These are phyloP conservation scores for Coemansia sp. DNA, from an alignment of 192 early-diverging fungal species.

Conservation along the genomic window DNA sequence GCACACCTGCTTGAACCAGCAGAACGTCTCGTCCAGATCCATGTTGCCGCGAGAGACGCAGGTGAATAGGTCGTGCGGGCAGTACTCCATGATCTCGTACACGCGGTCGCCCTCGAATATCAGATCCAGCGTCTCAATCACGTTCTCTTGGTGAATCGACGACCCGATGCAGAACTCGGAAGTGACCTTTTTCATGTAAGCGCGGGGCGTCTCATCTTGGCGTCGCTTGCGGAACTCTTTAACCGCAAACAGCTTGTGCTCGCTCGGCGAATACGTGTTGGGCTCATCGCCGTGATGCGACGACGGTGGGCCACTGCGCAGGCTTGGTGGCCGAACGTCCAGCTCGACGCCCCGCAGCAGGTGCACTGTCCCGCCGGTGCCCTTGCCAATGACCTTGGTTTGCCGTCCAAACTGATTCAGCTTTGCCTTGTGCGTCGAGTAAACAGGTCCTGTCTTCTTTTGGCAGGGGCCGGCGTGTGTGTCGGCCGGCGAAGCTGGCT, in stretches of 20 bases:
- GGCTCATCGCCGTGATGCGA: constrained; percentile 38
- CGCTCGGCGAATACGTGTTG: constrained; percentile 42
- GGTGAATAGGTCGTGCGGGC: constrained; percentile 83
- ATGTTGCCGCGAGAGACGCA: constrained; percentile 74
- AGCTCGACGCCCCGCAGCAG: constrained; percentile 58
- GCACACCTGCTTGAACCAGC: constrained; percentile 84
- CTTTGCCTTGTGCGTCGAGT: constrained; percentile 51
- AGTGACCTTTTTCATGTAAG: constrained; percentile 80
- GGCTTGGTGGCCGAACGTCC: constrained; percentile 33
- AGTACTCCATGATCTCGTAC: constrained; percentile 90
- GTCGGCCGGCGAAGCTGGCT: constrained; percentile 10
- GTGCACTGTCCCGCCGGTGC: constrained; percentile 72
- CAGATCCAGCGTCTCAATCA: constrained; percentile 77
- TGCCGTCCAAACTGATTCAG: constrained; percentile 63
- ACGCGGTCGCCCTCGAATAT: constrained; percentile 65
- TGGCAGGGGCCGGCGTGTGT: not conserved
- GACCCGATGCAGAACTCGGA: constrained; percentile 83
- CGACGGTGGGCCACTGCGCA: constrained; percentile 52
- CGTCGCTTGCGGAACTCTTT: constrained; percentile 78
- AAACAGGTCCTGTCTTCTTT: constrained; percentile 41
- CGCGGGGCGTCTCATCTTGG: constrained; percentile 64
- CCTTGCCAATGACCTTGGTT: constrained; percentile 65
- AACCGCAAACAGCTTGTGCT: constrained; percentile 71
- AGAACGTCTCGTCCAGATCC: constrained; percentile 76
- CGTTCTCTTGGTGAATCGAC: constrained; percentile 71